Evolutionary conservation across 179 eudicot species (phyloP).

Genomic region (Pouteria campechiana): DNA sequence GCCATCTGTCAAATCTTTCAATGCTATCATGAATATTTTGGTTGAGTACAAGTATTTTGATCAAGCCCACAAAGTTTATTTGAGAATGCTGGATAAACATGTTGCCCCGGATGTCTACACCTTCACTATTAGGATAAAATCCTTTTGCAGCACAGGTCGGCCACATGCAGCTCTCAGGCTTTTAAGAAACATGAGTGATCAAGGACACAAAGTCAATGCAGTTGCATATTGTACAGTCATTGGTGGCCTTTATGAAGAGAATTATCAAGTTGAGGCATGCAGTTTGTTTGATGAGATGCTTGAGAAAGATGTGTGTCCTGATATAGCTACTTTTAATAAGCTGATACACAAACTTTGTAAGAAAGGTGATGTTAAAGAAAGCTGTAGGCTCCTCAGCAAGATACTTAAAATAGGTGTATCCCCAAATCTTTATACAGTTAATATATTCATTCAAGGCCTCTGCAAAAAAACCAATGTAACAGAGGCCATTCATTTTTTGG

Average conservation of each 20-base stretch:
- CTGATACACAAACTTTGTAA: constrained; percentile 53
- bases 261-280: constrained; percentile 39
- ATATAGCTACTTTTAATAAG: constrained; percentile 68
- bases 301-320: constrained; percentile 40
- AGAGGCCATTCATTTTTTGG: constrained; percentile 53
- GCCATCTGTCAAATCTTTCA: constrained; percentile 53
- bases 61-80: constrained; percentile 88
- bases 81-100: constrained; percentile 66
- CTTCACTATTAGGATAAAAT: constrained; percentile 70
- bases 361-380: constrained; percentile 52
- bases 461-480: constrained; percentile 39
- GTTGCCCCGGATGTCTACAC: constrained; percentile 71
- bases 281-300: constrained; percentile 85
- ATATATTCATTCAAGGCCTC: constrained; percentile 75
- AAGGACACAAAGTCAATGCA: constrained; percentile 64
- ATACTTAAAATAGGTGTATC: constrained; percentile 69
- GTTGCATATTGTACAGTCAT: constrained; percentile 78
- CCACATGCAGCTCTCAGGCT: constrained; percentile 73
- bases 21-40: constrained; percentile 73
- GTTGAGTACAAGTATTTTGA: constrained; percentile 52
- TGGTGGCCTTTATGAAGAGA: constrained; percentile 60
- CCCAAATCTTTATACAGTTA: constrained; percentile 75
- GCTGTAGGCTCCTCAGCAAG: constrained; percentile 62
- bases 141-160: constrained; percentile 71
- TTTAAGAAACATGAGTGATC: constrained; percentile 55